Evolutionary conservation across 164 flowering plant genomes (phyloP).

Genomic region (Paratinospora sagittata): DNA sequence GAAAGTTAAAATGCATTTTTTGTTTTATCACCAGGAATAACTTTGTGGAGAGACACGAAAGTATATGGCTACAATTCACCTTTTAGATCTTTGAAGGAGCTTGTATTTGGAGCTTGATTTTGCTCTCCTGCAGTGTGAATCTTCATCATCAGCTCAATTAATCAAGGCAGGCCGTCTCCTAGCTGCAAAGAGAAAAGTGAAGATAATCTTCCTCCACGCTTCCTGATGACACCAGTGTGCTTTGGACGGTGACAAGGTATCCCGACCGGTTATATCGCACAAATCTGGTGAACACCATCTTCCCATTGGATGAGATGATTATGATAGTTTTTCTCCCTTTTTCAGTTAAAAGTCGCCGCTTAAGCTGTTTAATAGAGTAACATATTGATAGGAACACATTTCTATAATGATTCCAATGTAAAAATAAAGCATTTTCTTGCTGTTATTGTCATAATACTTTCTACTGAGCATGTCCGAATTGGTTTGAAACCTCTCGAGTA

Average conservation of each 20-base stretch:
- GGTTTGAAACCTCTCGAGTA: neutral
- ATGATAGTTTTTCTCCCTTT: neutral
- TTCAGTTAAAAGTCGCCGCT: neutral
- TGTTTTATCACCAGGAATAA: conserved; percentile 42
- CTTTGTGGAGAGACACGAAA: conserved; percentile 69
- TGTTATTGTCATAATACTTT: no score
- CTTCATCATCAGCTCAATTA: neutral
- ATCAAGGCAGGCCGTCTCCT: neutral
- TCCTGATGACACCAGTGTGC: neutral
- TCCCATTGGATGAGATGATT: neutral
- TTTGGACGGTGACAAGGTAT: neutral
- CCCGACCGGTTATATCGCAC: neutral
- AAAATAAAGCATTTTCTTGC: neutral
- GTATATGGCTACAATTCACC: conserved; percentile 67
- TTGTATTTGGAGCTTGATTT: conserved; percentile 38
- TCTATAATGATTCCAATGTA: neutral
- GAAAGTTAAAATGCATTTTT: neutral
- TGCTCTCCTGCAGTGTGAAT: neutral
- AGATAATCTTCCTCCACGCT: neutral
- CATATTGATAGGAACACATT: no score
- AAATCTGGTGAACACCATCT: neutral
- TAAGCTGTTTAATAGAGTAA: neutral
- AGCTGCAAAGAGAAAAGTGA: neutral
- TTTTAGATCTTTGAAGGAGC: conserved; percentile 50
- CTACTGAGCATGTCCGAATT: no score